These are phyloP conservation scores for Tulasnella calospora DNA, from an alignment of 768 basidiomycete genomes.

Conservation along the genomic window DNA sequence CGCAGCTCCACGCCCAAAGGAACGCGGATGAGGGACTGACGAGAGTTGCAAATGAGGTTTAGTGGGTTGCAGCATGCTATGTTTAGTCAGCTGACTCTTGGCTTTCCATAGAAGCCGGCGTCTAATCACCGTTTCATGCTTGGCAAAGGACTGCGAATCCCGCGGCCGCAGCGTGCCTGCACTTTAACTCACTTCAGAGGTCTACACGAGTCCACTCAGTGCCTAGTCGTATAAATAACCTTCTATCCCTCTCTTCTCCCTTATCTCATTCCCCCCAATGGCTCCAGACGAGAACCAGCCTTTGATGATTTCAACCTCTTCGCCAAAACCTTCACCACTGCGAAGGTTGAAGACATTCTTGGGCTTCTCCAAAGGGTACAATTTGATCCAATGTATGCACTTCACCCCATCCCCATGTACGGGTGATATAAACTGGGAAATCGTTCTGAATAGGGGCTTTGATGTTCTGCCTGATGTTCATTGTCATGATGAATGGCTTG, in stretches of 20 bases:
- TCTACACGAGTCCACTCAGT: not conserved
- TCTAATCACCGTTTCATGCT: not conserved
- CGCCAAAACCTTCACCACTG: not conserved
- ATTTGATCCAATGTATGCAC: not conserved
- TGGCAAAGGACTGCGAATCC: not conserved
- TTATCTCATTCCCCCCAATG: not conserved
- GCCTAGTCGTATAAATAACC: not conserved
- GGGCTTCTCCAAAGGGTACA: not conserved
- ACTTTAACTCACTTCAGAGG: not conserved
- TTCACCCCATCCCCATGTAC: not conserved
- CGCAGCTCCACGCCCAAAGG: no score
- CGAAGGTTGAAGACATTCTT: not conserved
- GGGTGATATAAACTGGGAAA: not conserved
- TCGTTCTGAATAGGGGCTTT: not conserved
- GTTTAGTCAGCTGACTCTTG: not conserved
- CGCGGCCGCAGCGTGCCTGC: constrained; percentile 2
- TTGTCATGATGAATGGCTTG: not conserved
- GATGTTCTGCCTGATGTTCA: not conserved
- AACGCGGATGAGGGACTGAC: no score
- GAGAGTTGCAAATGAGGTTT: not conserved
- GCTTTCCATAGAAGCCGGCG: not conserved
- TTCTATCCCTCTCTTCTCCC: not conserved
- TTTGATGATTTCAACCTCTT: not conserved
- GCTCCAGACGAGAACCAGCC: not conserved
- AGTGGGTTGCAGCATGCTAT: not conserved